Base-by-base conservation (phyloP, 345 rosid genomes). In the Murraya koenigii region DNA sequence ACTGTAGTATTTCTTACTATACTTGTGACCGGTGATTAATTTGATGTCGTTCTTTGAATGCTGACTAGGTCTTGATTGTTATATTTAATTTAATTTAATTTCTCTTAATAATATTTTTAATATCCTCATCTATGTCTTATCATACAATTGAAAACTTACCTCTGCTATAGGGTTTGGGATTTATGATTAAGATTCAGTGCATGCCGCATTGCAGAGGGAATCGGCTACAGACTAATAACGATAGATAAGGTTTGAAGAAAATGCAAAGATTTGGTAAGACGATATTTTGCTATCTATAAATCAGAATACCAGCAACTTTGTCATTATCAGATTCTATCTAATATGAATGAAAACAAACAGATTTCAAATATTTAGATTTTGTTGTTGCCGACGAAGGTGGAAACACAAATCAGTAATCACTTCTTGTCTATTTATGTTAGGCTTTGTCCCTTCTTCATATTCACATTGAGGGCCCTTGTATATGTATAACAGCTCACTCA, bases 341-440 rank as follows among this genome's bases (percentile, higher is more conserved):
- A 52, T 52, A 52, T 23, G 76, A 33, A 82, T 62, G 78, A 68
- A 65, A 80, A 71, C 76, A 80, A 80, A 32, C 23, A 64, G n/a
- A 76, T 83, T 81, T 83, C 81, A 83, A 81, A 83, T 83, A 79
- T 81, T 79, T 62, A 67, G 88, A 79, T 83, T 86, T 86, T 83
- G 78, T 86, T 81, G 83, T 79, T 83, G 79, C 80, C 78, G 76
- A 69, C 83, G 70, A 32, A 44, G 72, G 61, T 35, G 75, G 66
- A 79, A 80, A 75, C 72, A 74, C 36, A 68, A 20, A 59, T 30
- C 73, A 35, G 9, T 20, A 28, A 26, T 54, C 63, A 38, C 15
- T 41, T 47, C 72, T 69, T 61, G 74, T 69, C 80, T 75, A 62
- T 74, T 75, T 75, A 44, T 68, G 71, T 58, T 79, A 73, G 77